Base-by-base conservation (phyloP, 768 basidiomycete genomes). In the Trametes cinnabarina region DNA sequence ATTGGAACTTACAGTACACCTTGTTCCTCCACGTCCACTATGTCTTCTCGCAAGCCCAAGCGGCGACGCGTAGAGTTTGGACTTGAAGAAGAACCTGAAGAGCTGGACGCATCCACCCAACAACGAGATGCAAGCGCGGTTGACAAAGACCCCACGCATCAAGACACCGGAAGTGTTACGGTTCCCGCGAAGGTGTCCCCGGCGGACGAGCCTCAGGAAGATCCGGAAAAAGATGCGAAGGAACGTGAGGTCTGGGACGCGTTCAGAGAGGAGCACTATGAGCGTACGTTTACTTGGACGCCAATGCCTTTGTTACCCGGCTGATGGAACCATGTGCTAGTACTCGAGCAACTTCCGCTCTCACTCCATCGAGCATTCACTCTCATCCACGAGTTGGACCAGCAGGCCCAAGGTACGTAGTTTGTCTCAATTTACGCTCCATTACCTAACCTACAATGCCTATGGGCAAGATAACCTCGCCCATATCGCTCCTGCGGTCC, bases 191-290 rank as follows among this genome's bases (percentile, higher is more conserved):
- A n/a, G n/a, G n/a, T n/a, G n/a, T n/a, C n/a, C n/a, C n/a, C n/a
- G n/a, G n/a, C n/a, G n/a, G n/a, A n/a, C n/a, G n/a, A 64, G 54
- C 51, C 60, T 43, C 41, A 68, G 47, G 67, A 63, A 22, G 77
- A 81, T 26, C 63, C 65, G 10, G 63, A 63, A 58, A 43, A 40
- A 42, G 46, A 53, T 42, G 51, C 58, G 64, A 84, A 80, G 68
- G 87, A 87, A 63, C 78, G 74, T 57, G 83, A 84, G 30, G 77
- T 89, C 35, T 90, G 88, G 88, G 85, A 88, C 44, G 75, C 83
- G 37, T 81, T 92, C 68, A 82, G 83, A 66, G 91, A 92, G 65
- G 88, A 92, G 58, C 83, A 90, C 64, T 85, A 84, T 69, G 91
- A 92, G 80, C 82, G 91, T 87, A 41, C 47, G 77, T 60, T 25